Evolutionary conservation across 192 early-diverging fungal species (phyloP).

Genomic region (Entophlyctis luteolus): DNA sequence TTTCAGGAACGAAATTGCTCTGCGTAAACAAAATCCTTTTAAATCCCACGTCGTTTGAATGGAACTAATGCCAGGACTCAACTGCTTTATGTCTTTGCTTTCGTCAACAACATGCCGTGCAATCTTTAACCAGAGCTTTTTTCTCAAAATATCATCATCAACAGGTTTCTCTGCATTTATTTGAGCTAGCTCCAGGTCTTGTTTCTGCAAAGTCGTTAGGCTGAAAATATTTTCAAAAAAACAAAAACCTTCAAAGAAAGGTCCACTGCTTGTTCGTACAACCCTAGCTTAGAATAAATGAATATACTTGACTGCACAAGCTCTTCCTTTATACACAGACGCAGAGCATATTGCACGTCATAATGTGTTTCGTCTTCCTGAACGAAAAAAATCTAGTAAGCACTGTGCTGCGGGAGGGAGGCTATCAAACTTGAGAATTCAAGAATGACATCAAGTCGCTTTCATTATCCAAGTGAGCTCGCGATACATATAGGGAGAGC

Average conservation of each 20-base stretch:
- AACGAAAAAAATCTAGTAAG: neutral
- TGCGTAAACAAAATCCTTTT: slow-evolving; percentile 16
- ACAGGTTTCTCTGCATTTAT: slow-evolving; percentile 92
- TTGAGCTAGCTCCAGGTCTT: slow-evolving; percentile 83
- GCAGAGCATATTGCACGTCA: slow-evolving; percentile 85
- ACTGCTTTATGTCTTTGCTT: slow-evolving; percentile 79
- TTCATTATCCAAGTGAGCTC: slow-evolving; percentile 55
- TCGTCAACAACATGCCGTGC: slow-evolving; percentile 85
- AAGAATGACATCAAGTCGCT: slow-evolving; percentile 71
- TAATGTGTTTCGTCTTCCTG: slow-evolving; percentile 78
- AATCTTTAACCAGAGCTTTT: slow-evolving; percentile 90
- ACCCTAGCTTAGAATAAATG: slow-evolving; percentile 80
- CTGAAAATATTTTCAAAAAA: neutral
- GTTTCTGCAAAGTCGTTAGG: slow-evolving; percentile 39
- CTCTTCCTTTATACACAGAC: slow-evolving; percentile 78
- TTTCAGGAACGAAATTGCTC: slow-evolving; percentile 78
- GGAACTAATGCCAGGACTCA: slow-evolving; percentile 13
- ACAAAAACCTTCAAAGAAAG: slow-evolving; percentile 72
- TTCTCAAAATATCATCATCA: slow-evolving; percentile 75
- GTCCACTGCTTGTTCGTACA: slow-evolving; percentile 90
- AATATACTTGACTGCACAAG: slow-evolving; percentile 85
- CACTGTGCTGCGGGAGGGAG: too few relatives aligned
- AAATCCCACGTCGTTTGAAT: neutral
- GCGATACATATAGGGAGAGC: slow-evolving; percentile 69
- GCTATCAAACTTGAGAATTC: slow-evolving; percentile 61